Conservation (phyloP, 768 basidiomycete genomes). For the Gloeopeniophorella convolvens region DNA sequence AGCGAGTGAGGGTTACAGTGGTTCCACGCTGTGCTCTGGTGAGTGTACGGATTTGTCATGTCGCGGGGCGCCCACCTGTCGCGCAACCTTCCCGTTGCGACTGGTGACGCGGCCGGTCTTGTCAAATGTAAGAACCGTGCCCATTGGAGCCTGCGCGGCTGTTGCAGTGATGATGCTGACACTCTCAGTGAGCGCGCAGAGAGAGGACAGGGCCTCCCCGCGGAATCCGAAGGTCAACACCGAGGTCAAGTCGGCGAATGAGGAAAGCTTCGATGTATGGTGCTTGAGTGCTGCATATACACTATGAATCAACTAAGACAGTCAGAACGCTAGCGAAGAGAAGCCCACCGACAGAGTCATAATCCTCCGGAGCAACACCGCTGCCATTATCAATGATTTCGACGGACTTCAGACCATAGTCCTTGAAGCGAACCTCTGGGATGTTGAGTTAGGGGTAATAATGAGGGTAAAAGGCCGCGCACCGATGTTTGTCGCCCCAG, state of each 20-base stretch:
- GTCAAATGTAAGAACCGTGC: constrained; percentile 70
- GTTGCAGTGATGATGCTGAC: constrained; percentile 74
- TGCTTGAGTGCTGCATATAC: constrained; percentile 68
- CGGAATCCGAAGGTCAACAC: constrained; percentile 90
- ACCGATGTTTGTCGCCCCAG: constrained; percentile 85
- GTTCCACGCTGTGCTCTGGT: constrained; percentile 65
- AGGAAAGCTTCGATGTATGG: constrained; percentile 84
- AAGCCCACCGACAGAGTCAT: constrained; percentile 66
- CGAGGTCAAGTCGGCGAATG: constrained; percentile 63
- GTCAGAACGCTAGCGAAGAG: background rate
- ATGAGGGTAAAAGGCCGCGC: constrained; percentile 21
- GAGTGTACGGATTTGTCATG: background rate
- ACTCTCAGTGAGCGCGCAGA: constrained; percentile 75
- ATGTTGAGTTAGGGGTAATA: background rate
- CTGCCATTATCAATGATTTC: constrained; percentile 92
- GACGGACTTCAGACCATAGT: constrained; percentile 73
- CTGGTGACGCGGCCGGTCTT: constrained; percentile 52
- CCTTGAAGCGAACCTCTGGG: constrained; percentile 83
- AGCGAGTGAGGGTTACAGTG: constrained; percentile 59
- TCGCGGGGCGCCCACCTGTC: constrained; percentile 49
- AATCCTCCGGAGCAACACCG: constrained; percentile 75
- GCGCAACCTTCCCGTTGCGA: constrained; percentile 53
- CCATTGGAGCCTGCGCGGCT: constrained; percentile 64
- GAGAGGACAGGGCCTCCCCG: constrained; percentile 90
- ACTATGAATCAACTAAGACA: background rate